These are phyloP conservation scores for Ogataea paradorogensis DNA, from an alignment of 805 yeast genomes.

Conservation along the genomic window DNA sequence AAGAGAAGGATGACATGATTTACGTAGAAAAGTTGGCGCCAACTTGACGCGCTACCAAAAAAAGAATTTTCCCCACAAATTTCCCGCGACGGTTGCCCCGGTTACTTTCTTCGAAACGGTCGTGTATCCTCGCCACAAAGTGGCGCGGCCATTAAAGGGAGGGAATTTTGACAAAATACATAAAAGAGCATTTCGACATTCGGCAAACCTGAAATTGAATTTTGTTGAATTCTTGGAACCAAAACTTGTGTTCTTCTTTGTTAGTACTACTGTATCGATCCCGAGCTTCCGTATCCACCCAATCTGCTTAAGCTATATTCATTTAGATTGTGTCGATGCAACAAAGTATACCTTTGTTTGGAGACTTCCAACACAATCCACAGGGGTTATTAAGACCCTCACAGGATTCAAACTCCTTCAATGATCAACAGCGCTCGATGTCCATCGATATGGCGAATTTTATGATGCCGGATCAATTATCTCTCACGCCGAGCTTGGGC, in stretches of 20 bases:
- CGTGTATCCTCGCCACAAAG: constrained; percentile 8
- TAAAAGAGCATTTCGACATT: constrained; percentile 5
- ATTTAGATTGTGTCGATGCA: constrained; percentile 3
- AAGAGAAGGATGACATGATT: constrained; percentile 6
- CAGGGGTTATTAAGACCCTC: constrained; percentile 16
- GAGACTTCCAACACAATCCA: constrained; percentile 10
- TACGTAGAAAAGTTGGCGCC: not conserved
- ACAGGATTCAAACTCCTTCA: constrained; percentile 13
- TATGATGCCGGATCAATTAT: constrained; percentile 12
- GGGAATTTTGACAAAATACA: constrained; percentile 10
- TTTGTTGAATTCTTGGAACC: not conserved
- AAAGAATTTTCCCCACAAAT: constrained; percentile 6
- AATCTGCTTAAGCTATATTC: not conserved
- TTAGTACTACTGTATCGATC: not conserved
- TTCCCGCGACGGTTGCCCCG: constrained; percentile 4
- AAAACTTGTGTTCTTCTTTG: not conserved
- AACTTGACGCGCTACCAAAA: not conserved
- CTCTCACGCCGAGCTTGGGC: constrained; percentile 10
- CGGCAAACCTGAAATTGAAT: not conserved
- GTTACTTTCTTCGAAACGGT: constrained; percentile 6
- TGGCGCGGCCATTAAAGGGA: constrained; percentile 8
- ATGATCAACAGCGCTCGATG: constrained; percentile 15
- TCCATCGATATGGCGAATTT: constrained; percentile 20
- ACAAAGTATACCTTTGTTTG: constrained; percentile 9
- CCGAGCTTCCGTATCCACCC: not conserved